A percentile compares a stretch with the other conserved stretches of the same genome.
Evolutionary conservation across 163 green algal genomes (phyloP).

Genomic region (Scenedesmus sp.): DNA sequence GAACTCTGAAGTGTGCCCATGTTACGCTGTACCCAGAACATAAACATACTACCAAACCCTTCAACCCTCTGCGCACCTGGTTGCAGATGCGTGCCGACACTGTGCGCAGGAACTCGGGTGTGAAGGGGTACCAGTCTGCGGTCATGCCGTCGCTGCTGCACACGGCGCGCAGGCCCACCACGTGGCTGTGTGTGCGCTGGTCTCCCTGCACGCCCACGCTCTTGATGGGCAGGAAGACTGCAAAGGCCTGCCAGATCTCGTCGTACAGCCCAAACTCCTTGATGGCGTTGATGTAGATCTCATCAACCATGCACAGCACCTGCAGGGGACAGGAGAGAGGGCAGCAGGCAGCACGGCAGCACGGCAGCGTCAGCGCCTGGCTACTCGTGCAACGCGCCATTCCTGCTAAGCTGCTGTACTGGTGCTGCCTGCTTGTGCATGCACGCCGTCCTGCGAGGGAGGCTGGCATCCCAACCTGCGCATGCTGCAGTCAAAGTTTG

Average conservation of each 20-base stretch:
- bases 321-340: not conserved
- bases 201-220: slow-evolving; percentile 98
- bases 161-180: slow-evolving; percentile 96
- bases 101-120: slow-evolving; percentile 89
- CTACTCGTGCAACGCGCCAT: no score
- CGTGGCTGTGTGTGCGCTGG: slow-evolving; percentile 94
- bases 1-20: no score
- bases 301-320: slow-evolving; percentile 82
- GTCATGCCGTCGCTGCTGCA: slow-evolving; percentile 98
- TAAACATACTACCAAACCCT: no score
- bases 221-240: slow-evolving; percentile 96
- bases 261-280: slow-evolving; percentile 97
- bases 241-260: slow-evolving; percentile 99
- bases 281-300: slow-evolving; percentile 97
- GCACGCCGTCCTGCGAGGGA: no score
- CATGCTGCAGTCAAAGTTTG: not conserved
- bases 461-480: not conserved
- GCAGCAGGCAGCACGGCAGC: not conserved
- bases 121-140: slow-evolving; percentile 97
- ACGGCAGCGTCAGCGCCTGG: not conserved
- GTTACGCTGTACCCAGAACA: no score
- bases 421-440: no score
- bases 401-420: no score
- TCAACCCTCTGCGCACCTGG: slow-evolving; percentile 64
- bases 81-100: slow-evolving; percentile 97